Base-by-base conservation (phyloP, 2,329 filamentous ascomycete genomes). In the Aspergillus awamori region DNA sequence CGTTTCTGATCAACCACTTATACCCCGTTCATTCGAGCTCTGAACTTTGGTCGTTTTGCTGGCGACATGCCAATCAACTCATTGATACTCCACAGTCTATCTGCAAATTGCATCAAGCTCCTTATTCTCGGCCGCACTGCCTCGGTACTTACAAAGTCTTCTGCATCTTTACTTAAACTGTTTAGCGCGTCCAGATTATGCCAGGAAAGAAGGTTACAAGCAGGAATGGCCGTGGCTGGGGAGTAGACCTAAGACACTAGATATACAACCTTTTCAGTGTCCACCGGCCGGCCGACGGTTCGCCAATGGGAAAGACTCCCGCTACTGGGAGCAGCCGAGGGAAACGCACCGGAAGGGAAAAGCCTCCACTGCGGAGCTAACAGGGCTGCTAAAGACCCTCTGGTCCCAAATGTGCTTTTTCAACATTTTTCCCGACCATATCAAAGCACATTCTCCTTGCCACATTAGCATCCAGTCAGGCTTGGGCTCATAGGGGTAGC, bases 121-220 rank as follows among this genome's bases (percentile, higher is more conserved):
- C 26, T 26, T 26, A 3, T 26, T 7, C 28, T 15, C 26, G n/a
- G 33, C 17, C 49, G 38, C 11, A 17, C 20, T 20, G 20, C 20
- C 20, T 20, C 15, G 6, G 13, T 28, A 13, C 43, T 38, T 33
- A 24, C 45, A 22, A 11, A 11, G 20, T 57, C 63, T 64, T 57
- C 55, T 41, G 51, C 43, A 64, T 59, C 65, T 67, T 67, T 20
- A 20, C 65, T 63, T 61, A 30, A 58, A 65, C 39, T 43, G 59
- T 48, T 41, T 67, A 64, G 65, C 55, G 60, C 33, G 8, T 17
- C 53, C 53, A 24, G 13, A 33, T n/a, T 43, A 43, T 22, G n/a
- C 48, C 47, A 52, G 36, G 39, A 20, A 36, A 36, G 28, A 17
- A 30, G 60, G 54, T 28, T 26, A 49, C 53, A 11, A 48, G 26